phyloP scores from a whole-genome alignment of 1,284 basidiomycete species.

The Tilletia walkeri region DNA sequence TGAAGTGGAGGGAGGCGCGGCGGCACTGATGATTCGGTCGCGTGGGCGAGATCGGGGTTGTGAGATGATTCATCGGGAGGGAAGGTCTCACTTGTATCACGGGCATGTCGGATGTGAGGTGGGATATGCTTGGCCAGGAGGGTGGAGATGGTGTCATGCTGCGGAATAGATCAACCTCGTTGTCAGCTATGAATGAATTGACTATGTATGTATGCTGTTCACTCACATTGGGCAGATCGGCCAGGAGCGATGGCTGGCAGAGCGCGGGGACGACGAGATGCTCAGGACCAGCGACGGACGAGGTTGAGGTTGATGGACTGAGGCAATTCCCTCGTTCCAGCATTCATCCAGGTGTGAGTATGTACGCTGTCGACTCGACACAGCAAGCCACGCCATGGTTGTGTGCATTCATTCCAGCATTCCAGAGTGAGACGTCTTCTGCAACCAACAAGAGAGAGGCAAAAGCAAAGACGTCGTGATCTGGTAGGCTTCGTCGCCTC shows the following conservation, averaged over 20 bases:
- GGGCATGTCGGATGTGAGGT: constrained; percentile 27
- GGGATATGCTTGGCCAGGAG: constrained; percentile 35
- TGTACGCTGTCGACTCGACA: too few species aligned
- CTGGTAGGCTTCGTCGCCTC: too few species aligned
- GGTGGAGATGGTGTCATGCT: constrained; percentile 28
- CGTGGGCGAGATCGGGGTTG: constrained; percentile 18
- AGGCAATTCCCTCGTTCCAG: too few species aligned
- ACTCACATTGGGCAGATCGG: constrained; percentile 17
- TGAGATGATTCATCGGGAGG: constrained; percentile 20
- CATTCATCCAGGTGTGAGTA: too few species aligned
- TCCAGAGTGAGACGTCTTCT: too few species aligned
- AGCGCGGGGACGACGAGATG: constrained; percentile 17
- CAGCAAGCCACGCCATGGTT: too few species aligned
- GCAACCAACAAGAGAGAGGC: too few species aligned
- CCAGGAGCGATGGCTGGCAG: constrained; percentile 14
- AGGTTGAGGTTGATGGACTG: too few species aligned
- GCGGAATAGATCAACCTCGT: not conserved
- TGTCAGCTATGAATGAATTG: not conserved
- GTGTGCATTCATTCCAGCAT: too few species aligned
- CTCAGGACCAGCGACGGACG: not conserved
- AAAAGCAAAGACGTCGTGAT: too few species aligned
- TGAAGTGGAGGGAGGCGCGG: not conserved
- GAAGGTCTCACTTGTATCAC: constrained; percentile 30
- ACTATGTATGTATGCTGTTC: too few species aligned
- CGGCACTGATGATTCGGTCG: constrained; percentile 18